phyloP scores from a whole-genome alignment of 2,329 filamentous ascomycete genomes.

The Talaromyces marneffei region DNA sequence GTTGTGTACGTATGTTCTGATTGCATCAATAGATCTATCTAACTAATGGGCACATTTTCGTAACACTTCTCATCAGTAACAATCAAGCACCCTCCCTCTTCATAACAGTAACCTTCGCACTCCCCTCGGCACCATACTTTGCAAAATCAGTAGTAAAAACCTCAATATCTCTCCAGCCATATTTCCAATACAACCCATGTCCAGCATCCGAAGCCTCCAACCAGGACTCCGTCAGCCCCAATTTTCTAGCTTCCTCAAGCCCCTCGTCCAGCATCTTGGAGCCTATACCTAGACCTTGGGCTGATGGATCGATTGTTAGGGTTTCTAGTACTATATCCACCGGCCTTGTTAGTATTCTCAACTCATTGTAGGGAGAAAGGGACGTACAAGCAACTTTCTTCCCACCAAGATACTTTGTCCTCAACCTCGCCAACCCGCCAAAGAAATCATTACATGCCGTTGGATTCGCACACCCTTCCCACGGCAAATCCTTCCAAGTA shows the following conservation, averaged over 20 bases:
- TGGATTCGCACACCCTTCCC: constrained; percentile 4
- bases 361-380: background rate
- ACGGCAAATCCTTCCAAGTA: constrained; percentile 12
- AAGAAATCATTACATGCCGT: constrained; percentile 13
- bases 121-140: constrained; percentile 8
- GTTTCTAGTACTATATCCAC: background rate
- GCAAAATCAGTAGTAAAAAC: background rate
- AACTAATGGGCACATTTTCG: background rate
- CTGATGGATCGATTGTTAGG: constrained; percentile 3
- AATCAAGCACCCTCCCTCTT: background rate
- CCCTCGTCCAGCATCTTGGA: constrained; percentile 7
- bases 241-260: background rate
- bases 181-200: constrained; percentile 8
- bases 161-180: constrained; percentile 10
- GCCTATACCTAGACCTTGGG: constrained; percentile 9
- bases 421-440: background rate
- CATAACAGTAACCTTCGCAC: background rate
- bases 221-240: constrained; percentile 4
- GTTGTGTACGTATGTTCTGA: background rate
- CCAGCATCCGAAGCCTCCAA: constrained; percentile 10
- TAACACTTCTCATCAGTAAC: background rate
- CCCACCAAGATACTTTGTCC: constrained; percentile 9
- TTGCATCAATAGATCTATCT: background rate
- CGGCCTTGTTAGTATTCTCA: background rate
- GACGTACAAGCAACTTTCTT: constrained; percentile 11